Conservation (phyloP, 306 rosid species). For the Acmispon strigosus region DNA sequence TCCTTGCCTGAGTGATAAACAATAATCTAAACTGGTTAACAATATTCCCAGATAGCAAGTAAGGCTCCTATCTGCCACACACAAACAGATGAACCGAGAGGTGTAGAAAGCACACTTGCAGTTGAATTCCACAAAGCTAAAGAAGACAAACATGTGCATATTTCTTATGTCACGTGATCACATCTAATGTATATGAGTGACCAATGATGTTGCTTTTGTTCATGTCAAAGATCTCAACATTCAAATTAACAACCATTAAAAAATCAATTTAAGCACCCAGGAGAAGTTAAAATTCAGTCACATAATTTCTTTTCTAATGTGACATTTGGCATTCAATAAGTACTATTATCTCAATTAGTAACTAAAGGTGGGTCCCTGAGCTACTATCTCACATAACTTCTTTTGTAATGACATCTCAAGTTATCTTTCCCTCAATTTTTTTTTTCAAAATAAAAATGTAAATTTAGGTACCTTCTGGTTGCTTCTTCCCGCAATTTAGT, state of each 20-base stretch:
- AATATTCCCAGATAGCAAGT: background rate
- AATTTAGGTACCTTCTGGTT: constrained; percentile 62
- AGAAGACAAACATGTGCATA: background rate
- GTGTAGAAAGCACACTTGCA: background rate
- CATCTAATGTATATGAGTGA: background rate
- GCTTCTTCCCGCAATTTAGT: constrained; percentile 60
- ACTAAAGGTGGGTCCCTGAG: too few species aligned
- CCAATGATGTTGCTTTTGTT: constrained; percentile 11
- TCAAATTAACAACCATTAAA: background rate
- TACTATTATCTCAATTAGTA: background rate
- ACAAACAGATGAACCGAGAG: constrained; percentile 5
- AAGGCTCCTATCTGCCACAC: background rate
- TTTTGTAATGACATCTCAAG: background rate
- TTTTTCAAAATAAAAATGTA: background rate
- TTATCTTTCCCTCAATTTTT: background rate
- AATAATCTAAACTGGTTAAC: background rate
- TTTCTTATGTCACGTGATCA: background rate
- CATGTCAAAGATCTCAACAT: constrained; percentile 7
- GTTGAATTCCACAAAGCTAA: background rate
- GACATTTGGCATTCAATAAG: background rate
- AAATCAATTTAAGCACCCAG: background rate
- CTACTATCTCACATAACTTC: too few species aligned
- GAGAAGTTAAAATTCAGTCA: constrained; percentile 1
- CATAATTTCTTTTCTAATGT: background rate
- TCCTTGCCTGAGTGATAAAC: constrained; percentile 45